phyloP scores from a whole-genome alignment of 2,329 filamentous ascomycete genomes.

The Sporothrix schenckii region DNA sequence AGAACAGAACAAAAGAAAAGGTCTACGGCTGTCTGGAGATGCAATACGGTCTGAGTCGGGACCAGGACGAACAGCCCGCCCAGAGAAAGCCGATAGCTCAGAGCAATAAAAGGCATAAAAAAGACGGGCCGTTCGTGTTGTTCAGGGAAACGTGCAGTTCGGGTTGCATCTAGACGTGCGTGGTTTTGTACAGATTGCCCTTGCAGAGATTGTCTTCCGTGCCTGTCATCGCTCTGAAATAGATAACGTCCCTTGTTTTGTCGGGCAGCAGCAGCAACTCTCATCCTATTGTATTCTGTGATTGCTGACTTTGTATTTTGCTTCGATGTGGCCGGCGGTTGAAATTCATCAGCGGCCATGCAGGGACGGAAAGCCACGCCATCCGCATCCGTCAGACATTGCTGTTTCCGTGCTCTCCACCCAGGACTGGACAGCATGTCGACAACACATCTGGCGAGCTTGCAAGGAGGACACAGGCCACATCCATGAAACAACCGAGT shows the following conservation, averaged over 20 bases:
- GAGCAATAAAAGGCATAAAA: too few relatives aligned
- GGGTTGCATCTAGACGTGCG: neutral
- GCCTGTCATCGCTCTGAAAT: neutral
- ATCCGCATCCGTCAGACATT: slow-evolving; percentile 2
- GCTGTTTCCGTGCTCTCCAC: neutral
- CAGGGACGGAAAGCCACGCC: neutral
- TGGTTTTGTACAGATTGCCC: slow-evolving; percentile 13
- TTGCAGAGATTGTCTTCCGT: slow-evolving; percentile 14
- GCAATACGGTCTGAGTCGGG: neutral
- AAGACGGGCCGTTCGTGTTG: neutral
- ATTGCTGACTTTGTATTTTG: neutral
- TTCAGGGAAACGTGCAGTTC: slow-evolving; percentile 12
- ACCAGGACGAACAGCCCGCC: neutral
- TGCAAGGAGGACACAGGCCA: slow-evolving; percentile 31
- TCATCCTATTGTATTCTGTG: neutral
- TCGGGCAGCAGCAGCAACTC: slow-evolving; percentile 19
- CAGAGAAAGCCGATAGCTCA: neutral
- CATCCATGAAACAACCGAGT: slow-evolving; percentile 45
- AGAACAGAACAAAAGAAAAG: too few relatives aligned
- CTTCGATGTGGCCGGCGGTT: slow-evolving; percentile 14
- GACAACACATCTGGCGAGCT: slow-evolving; percentile 17
- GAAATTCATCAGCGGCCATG: neutral
- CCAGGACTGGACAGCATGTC: neutral
- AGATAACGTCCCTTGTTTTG: slow-evolving; percentile 20
- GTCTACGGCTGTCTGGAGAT: slow-evolving; percentile 4